These are phyloP conservation scores for Thelephora terrestris DNA, from an alignment of 1,284 basidiomycete genomes.

Conservation along the genomic window DNA sequence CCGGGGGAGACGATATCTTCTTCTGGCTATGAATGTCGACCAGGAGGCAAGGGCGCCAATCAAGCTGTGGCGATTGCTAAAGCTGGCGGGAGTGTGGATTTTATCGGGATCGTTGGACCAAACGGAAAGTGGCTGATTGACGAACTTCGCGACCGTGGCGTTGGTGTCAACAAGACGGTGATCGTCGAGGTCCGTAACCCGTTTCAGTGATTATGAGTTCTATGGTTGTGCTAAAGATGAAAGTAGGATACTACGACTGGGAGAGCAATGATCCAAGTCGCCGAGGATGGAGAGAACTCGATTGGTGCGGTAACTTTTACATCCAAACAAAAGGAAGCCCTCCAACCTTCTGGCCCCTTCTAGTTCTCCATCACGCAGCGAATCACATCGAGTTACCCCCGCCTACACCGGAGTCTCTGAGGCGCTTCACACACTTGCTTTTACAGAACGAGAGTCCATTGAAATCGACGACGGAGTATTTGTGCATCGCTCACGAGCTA, in stretches of 20 bases:
- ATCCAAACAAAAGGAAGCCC: background rate
- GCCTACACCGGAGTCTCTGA: constrained; percentile 18
- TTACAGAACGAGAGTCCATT: constrained; percentile 50
- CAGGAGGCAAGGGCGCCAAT: constrained; percentile 52
- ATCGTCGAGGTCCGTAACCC: constrained; percentile 27
- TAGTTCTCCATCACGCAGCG: constrained; percentile 47
- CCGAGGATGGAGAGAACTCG: constrained; percentile 44
- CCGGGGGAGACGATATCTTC: constrained; percentile 51
- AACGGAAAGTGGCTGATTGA: constrained; percentile 39
- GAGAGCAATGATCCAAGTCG: constrained; percentile 46
- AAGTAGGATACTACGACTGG: constrained; percentile 36
- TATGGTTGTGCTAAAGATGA: background rate
- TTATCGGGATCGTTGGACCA: constrained; percentile 36
- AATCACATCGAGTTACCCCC: constrained; percentile 31
- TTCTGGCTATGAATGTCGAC: constrained; percentile 31
- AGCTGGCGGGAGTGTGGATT: constrained; percentile 33
- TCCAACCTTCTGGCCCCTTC: background rate
- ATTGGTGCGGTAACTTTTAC: constrained; percentile 30
- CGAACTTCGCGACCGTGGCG: constrained; percentile 26
- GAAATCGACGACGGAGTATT: constrained; percentile 28
- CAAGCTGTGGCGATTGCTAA: constrained; percentile 44
- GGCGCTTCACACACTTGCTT: constrained; percentile 33
- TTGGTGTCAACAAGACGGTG: constrained; percentile 28
- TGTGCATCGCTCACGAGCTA: constrained; percentile 15
- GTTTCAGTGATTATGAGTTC: background rate